Conservation (phyloP, 345 rosid genomes). For the Citrus trifoliata region DNA sequence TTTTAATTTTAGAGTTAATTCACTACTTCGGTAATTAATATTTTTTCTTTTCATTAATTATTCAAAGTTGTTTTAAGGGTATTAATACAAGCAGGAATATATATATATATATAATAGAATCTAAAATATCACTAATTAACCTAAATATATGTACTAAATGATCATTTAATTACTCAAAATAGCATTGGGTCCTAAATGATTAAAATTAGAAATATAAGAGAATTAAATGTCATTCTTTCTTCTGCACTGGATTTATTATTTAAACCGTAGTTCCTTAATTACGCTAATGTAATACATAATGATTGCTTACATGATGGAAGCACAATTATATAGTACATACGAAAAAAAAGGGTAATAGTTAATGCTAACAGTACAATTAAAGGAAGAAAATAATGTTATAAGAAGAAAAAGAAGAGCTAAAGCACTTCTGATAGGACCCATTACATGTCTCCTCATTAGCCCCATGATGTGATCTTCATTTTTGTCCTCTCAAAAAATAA, state of each 20-base stretch:
- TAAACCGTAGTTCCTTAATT: constrained; percentile 18
- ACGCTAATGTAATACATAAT: constrained; percentile 37
- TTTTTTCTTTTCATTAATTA: too few species aligned
- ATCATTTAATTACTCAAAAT: too few species aligned
- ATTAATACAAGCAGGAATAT: too few species aligned
- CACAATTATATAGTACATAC: constrained; percentile 27
- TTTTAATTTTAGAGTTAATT: too few species aligned
- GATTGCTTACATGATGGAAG: constrained; percentile 61
- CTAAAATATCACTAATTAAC: too few species aligned
- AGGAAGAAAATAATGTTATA: constrained; percentile 45
- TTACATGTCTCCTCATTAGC: constrained; percentile 49
- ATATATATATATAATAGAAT: too few species aligned
- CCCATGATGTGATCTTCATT: constrained; percentile 35
- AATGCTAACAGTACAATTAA: constrained; percentile 59
- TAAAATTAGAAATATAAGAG: neutral
- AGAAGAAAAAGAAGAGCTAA: constrained; percentile 58
- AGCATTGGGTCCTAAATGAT: too few species aligned
- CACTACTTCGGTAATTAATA: too few species aligned
- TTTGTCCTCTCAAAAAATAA: constrained; percentile 3
- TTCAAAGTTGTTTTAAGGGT: too few species aligned
- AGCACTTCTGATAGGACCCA: constrained; percentile 63
- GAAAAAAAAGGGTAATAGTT: constrained; percentile 26
- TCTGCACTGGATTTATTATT: neutral
- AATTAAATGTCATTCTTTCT: neutral
- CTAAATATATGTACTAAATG: too few species aligned